phyloP scores from a whole-genome alignment of 2,329 filamentous ascomycete species.

The Pseudocercospora cruenta region DNA sequence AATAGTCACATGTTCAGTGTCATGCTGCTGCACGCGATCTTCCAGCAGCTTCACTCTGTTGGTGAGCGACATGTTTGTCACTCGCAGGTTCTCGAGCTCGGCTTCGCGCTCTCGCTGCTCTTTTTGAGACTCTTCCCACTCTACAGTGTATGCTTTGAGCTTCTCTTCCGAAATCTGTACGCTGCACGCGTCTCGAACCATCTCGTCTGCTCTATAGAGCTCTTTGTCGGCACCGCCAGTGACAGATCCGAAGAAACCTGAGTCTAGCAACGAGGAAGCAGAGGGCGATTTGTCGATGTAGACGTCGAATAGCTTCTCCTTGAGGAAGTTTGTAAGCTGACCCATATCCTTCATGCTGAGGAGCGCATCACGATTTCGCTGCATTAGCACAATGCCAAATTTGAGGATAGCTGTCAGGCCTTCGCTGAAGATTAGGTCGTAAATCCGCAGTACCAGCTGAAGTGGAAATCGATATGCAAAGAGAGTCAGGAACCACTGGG shows the following conservation, averaged over 20 bases:
- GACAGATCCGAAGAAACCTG: slow-evolving; percentile 94
- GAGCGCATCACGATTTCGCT: slow-evolving; percentile 80
- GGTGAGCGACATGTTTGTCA: slow-evolving; percentile 68
- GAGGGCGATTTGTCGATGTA: slow-evolving; percentile 96
- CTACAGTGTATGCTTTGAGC: slow-evolving; percentile 76
- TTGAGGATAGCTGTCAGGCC: slow-evolving; percentile 86
- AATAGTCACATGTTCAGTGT: slow-evolving; percentile 86
- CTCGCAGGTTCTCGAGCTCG: slow-evolving; percentile 75
- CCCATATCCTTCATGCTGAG: slow-evolving; percentile 90
- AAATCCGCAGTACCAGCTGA: slow-evolving; percentile 93
- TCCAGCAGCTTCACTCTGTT: slow-evolving; percentile 82
- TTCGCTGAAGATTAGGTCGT: slow-evolving; percentile 92
- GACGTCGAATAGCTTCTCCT: slow-evolving; percentile 91
- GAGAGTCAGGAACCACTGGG: slow-evolving; percentile 98
- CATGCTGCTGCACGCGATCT: slow-evolving; percentile 82
- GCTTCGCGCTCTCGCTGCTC: slow-evolving; percentile 78
- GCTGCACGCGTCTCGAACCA: slow-evolving; percentile 89
- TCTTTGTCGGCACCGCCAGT: slow-evolving; percentile 90
- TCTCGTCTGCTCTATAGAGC: slow-evolving; percentile 89
- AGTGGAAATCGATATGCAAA: slow-evolving; percentile 97
- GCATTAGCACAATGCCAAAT: slow-evolving; percentile 94
- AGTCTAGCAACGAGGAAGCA: slow-evolving; percentile 89
- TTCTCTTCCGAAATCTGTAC: slow-evolving; percentile 82
- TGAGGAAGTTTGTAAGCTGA: slow-evolving; percentile 83
- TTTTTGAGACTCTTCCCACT: slow-evolving; percentile 93